These are phyloP conservation scores for Ottelia alismoides DNA, from an alignment of 106 monocot genomes.

Conservation along the genomic window DNA sequence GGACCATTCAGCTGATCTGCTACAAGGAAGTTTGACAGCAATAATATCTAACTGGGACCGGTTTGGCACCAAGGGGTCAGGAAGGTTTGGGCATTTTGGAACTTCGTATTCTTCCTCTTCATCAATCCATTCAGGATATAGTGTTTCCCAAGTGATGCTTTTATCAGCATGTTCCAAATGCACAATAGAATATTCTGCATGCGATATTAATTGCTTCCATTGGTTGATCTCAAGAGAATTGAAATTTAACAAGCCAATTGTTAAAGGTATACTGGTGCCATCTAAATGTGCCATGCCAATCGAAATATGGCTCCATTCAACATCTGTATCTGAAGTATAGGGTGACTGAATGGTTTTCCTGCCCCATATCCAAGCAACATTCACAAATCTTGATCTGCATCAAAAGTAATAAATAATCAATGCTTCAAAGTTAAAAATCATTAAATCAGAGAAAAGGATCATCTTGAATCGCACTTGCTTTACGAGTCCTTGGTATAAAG, in stretches of 20 bases:
- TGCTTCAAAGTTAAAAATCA: too few species aligned
- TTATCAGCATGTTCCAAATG: slow-evolving; percentile 17
- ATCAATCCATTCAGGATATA: slow-evolving; percentile 93
- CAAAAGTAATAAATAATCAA: too few species aligned
- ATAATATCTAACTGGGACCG: slow-evolving; percentile 26
- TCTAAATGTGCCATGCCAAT: slow-evolving; percentile 13
- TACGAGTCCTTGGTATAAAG: too few species aligned
- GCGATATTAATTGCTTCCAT: slow-evolving; percentile 37
- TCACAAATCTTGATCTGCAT: slow-evolving; percentile 34
- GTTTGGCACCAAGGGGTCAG: slow-evolving; percentile 22
- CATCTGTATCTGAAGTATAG: slow-evolving; percentile 32
- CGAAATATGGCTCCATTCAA: slow-evolving; percentile 46
- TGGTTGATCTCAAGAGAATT: slow-evolving; percentile 40
- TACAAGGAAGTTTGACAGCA: slow-evolving; percentile 80
- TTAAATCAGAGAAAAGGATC: too few species aligned
- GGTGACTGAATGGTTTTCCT: slow-evolving; percentile 18
- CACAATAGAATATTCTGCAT: slow-evolving; percentile 13
- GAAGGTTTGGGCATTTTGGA: slow-evolving; percentile 52
- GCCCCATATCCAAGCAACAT: slow-evolving; percentile 52
- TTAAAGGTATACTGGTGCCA: slow-evolving; percentile 9
- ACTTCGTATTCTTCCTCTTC: slow-evolving; percentile 64
- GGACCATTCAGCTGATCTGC: slow-evolving; percentile 40
- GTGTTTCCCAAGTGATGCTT: slow-evolving; percentile 54
- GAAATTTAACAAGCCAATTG: slow-evolving; percentile 59
- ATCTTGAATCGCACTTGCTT: too few species aligned